Evolutionary conservation across 78 protist species (phyloP).

Genomic region (Pirum gemmata): DNA sequence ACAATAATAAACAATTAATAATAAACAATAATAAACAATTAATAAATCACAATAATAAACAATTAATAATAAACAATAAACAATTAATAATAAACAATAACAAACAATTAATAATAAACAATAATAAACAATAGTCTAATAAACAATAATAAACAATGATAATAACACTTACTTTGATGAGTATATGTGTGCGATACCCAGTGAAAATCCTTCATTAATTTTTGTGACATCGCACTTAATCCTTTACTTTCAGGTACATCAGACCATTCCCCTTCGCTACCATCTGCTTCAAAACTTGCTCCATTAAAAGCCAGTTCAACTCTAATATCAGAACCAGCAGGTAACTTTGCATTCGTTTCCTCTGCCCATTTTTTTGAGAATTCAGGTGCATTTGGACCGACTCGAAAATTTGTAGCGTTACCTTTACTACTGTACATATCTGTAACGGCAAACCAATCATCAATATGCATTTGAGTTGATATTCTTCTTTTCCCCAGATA

Average conservation of each 20-base stretch:
- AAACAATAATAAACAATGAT: no score
- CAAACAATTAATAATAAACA: no score
- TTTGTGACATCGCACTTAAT: not conserved
- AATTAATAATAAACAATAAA: slow-evolving; percentile 33
- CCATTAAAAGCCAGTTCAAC: slow-evolving; percentile 7
- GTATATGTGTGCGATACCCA: slow-evolving; percentile 42
- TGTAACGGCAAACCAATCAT: slow-evolving; percentile 40
- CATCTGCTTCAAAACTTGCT: not conserved
- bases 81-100: no score
- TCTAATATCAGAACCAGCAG: not conserved
- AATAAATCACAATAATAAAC: no score
- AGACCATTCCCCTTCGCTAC: not conserved
- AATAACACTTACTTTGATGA: not conserved
- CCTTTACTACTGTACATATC: no score
- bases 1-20: no score
- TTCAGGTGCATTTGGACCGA: no score
- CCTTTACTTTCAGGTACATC: not conserved
- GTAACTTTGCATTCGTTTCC: not conserved
- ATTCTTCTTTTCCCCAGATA: slow-evolving; percentile 34
- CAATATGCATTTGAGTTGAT: slow-evolving; percentile 29
- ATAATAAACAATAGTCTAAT: no score
- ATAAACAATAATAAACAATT: no score
- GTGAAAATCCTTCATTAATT: not conserved
- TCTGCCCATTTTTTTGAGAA: no score
- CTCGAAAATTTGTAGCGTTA: no score